Conservation (phyloP, 371 early-diverging fungal genomes). For the Parasitella parasitica region DNA sequence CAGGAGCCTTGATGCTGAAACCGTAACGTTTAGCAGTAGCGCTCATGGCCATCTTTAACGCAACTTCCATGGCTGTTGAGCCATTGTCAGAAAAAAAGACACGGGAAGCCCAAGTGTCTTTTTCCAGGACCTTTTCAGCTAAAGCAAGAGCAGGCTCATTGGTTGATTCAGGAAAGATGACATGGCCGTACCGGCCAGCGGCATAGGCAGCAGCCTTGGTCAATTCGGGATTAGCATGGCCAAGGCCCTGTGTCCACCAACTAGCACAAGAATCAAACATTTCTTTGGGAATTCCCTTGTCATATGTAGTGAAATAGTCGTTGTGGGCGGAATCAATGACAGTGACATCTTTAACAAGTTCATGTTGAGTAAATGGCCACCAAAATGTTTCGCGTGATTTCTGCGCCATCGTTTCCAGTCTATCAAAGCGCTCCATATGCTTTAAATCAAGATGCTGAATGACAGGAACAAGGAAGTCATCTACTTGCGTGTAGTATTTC, state of each 20-base stretch:
- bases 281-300: conserved; percentile 16
- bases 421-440: conserved; percentile 57
- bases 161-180: conserved; percentile 79
- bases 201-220: conserved; percentile 68
- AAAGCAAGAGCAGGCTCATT: conserved; percentile 72
- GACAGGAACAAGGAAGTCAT: conserved; percentile 47
- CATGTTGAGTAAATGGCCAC: conserved; percentile 90
- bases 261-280: conserved; percentile 79
- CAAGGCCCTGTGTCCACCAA: conserved; percentile 89
- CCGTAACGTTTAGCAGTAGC: conserved; percentile 44
- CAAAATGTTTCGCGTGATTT: conserved; percentile 62
- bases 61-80: conserved; percentile 79
- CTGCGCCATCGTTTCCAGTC: conserved; percentile 59
- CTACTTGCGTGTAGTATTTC: conserved; percentile 59
- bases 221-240: conserved; percentile 70
- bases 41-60: conserved; percentile 78
- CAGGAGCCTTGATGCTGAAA: conserved; percentile 37
- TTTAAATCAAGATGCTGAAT: conserved; percentile 46
- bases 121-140: conserved; percentile 65
- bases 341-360: conserved; percentile 61
- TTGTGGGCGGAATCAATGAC: conserved; percentile 79
- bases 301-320: conserved; percentile 64
- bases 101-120: conserved; percentile 68
- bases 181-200: conserved; percentile 81
- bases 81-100: conserved; percentile 88